phyloP scores from a whole-genome alignment of 2,329 filamentous ascomycete genomes.

The Rachicladosporium sp. region DNA sequence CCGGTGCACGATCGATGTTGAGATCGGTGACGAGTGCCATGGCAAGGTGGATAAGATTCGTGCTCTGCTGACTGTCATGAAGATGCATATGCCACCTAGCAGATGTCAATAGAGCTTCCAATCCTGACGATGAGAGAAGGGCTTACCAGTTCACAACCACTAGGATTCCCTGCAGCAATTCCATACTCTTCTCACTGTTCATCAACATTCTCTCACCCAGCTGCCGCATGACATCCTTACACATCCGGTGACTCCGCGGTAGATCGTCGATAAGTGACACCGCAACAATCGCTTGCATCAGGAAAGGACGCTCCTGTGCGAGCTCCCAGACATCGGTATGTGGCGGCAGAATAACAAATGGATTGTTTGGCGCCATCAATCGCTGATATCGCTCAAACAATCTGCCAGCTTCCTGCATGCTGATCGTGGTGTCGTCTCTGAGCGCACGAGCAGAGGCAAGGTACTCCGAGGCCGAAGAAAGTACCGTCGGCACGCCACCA shows the following conservation, averaged over 20 bases:
- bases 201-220: slow-evolving; percentile 18
- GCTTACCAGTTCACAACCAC: slow-evolving; percentile 7
- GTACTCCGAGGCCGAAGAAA: no score
- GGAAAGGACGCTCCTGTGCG: slow-evolving; percentile 14
- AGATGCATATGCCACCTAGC: slow-evolving; percentile 18
- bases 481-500: no score
- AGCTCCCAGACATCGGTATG: slow-evolving; percentile 13
- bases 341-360: slow-evolving; percentile 15
- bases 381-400: slow-evolving; percentile 17
- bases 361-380: slow-evolving; percentile 15
- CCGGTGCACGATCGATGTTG: slow-evolving; percentile 14
- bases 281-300: slow-evolving; percentile 18
- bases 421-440: neutral
- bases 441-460: no score
- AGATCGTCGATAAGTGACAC: slow-evolving; percentile 19
- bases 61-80: slow-evolving; percentile 18
- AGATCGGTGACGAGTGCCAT: slow-evolving; percentile 17
- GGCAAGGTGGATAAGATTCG: slow-evolving; percentile 19
- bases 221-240: slow-evolving; percentile 18
- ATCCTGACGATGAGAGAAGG: neutral
- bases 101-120: neutral
- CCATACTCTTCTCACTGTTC: slow-evolving; percentile 19
- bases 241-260: slow-evolving; percentile 13
- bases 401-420: slow-evolving; percentile 15
- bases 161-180: slow-evolving; percentile 17